Evolutionary conservation across 2,329 filamentous ascomycete species (phyloP).

Genomic region (Monosporascus sp.): DNA sequence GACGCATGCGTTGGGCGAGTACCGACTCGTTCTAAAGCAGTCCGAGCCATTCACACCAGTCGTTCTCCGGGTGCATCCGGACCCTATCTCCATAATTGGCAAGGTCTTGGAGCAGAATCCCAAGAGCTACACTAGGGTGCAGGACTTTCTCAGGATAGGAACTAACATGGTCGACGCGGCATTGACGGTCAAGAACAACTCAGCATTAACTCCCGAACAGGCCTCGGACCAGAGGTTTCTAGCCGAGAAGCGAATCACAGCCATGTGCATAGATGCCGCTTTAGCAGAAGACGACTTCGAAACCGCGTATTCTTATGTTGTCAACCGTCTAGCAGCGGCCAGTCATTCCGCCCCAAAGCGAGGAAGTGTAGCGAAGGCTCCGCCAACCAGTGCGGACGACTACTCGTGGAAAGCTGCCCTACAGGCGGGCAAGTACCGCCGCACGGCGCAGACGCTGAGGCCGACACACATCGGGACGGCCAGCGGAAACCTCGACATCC

Average conservation of each 20-base stretch:
- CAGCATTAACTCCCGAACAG: conserved; percentile 18
- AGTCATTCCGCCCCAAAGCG: conserved; percentile 9
- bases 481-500: conserved; percentile 56
- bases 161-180: conserved; percentile 60
- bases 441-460: conserved; percentile 45
- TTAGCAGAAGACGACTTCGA: conserved; percentile 76
- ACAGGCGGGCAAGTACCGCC: conserved; percentile 69
- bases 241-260: conserved; percentile 63
- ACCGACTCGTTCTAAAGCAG: conserved; percentile 72
- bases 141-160: conserved; percentile 67
- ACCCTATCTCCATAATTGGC: conserved; percentile 67
- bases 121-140: conserved; percentile 67
- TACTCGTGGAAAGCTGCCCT: conserved; percentile 77
- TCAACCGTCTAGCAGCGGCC: conserved; percentile 56
- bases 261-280: conserved; percentile 76
- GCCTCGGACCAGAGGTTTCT: conserved; percentile 28
- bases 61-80: conserved; percentile 68
- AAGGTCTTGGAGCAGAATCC: conserved; percentile 73
- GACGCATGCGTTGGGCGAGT: conserved; percentile 70
- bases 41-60: conserved; percentile 77
- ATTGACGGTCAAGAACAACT: conserved; percentile 32
- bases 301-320: conserved; percentile 78
- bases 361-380: conserved; percentile 20
- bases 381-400: conserved; percentile 42
- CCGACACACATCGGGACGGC: conserved; percentile 57